phyloP scores from a whole-genome alignment of 129 eudicot genomes.

The Sambucus nigra region DNA sequence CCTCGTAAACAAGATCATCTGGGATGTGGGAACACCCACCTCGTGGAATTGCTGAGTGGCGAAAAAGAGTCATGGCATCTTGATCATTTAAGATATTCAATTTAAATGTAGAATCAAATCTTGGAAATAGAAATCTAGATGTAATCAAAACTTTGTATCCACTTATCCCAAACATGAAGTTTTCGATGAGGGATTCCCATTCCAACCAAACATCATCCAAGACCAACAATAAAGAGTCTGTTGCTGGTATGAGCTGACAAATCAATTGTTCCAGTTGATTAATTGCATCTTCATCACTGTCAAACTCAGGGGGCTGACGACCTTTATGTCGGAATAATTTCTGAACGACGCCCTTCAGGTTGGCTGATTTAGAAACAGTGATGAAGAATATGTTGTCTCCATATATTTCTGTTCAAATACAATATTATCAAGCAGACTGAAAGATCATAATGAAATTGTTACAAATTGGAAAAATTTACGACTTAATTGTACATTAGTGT shows the following conservation, averaged over 20 bases:
- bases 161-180: slow-evolving; percentile 18
- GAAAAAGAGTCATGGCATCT: slow-evolving; percentile 37
- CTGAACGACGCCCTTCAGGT: neutral
- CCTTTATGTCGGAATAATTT: slow-evolving; percentile 2
- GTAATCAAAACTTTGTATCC: slow-evolving; percentile 38
- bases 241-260: neutral
- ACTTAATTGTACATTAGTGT: too few relatives aligned
- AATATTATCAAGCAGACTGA: neutral
- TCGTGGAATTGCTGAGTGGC: slow-evolving; percentile 28
- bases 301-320: neutral
- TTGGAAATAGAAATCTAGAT: slow-evolving; percentile 32
- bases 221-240: slow-evolving; percentile 28
- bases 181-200: slow-evolving; percentile 24
- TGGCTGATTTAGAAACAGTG: neutral
- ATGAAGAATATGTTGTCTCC: slow-evolving; percentile 8
- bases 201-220: slow-evolving; percentile 46
- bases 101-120: slow-evolving; percentile 21
- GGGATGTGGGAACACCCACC: slow-evolving; percentile 10
- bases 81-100: slow-evolving; percentile 23
- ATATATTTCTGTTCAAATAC: neutral
- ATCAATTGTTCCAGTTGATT: slow-evolving; percentile 23
- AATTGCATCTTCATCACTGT: slow-evolving; percentile 3
- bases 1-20: slow-evolving; percentile 37
- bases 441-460: neutral
- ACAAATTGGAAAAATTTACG: neutral